Conservation (phyloP, 176 grass and related monocot genomes). For the Triticum urartu region DNA sequence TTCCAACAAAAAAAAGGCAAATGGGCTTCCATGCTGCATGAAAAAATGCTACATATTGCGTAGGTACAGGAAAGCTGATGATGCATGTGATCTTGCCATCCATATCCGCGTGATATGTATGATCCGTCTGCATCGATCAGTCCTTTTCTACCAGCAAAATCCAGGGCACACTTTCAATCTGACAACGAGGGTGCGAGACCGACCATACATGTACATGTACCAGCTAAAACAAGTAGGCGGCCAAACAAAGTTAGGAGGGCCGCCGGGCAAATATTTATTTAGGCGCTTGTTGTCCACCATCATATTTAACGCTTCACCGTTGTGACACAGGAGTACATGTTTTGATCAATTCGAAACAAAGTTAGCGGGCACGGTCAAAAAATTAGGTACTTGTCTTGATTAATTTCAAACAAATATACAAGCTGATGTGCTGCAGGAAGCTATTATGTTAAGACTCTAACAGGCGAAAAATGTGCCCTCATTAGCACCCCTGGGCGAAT, state of each 20-base stretch:
- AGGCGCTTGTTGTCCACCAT: not conserved
- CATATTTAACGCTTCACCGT: not conserved
- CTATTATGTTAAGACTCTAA: too few species aligned
- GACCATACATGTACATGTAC: not conserved
- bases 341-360: not conserved
- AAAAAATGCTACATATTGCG: too few species aligned
- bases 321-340: not conserved
- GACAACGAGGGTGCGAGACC: not conserved
- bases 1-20: not conserved
- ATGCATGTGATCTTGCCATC: not conserved
- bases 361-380: too few species aligned
- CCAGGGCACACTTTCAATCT: conserved; percentile 10
- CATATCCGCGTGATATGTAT: not conserved
- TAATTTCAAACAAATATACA: not conserved
- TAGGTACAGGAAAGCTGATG: not conserved
- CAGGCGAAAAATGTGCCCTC: too few species aligned
- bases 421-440: too few species aligned
- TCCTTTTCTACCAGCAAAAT: conserved; percentile 32
- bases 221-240: not conserved
- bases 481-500: too few species aligned
- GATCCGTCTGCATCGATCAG: conserved; percentile 17
- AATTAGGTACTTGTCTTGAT: too few species aligned
- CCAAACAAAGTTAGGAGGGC: too few species aligned
- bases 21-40: too few species aligned
- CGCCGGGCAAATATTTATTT: not conserved